Conservation (phyloP, 495 filamentous ascomycete genomes). For the Trichoderma parareesei region DNA sequence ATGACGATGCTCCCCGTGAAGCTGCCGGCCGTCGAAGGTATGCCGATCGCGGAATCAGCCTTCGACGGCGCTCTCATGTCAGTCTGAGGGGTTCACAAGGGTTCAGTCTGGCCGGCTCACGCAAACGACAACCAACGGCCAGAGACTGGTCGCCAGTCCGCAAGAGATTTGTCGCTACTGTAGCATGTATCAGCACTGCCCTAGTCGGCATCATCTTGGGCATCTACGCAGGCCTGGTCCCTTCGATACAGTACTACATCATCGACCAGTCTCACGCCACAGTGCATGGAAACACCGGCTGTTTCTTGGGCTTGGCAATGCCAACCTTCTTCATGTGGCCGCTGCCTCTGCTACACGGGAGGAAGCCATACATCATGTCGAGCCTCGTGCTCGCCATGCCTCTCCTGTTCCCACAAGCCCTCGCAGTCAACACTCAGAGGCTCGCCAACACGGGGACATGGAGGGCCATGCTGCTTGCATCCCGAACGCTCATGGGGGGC, state of each 20-base stretch:
- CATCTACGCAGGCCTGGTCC: conserved; percentile 67
- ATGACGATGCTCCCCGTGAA: conserved; percentile 15
- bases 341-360: conserved; percentile 64
- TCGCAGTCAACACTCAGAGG: conserved; percentile 45
- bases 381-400: conserved; percentile 60
- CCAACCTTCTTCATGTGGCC: conserved; percentile 65
- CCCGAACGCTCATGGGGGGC: conserved; percentile 55
- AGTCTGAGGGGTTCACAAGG: conserved; percentile 35
- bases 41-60: conserved; percentile 22
- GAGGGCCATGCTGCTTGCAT: conserved; percentile 51
- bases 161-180: conserved; percentile 57
- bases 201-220: conserved; percentile 61
- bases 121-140: conserved; percentile 46
- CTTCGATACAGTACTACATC: conserved; percentile 66
- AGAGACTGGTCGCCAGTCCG: conserved; percentile 55
- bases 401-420: conserved; percentile 65
- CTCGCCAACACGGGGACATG: conserved; percentile 50
- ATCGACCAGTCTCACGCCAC: conserved; percentile 55
- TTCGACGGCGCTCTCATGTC: conserved; percentile 29
- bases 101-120: conserved; percentile 47
- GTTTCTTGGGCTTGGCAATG: conserved; percentile 60
- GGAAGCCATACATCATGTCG: conserved; percentile 63
- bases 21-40: conserved; percentile 7
- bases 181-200: conserved; percentile 63
- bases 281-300: conserved; percentile 63